A percentile compares a stretch with the other conserved stretches of the same genome.
Conservation (phyloP, 1,284 basidiomycete genomes). For the Ustilago shanxiensis region DNA sequence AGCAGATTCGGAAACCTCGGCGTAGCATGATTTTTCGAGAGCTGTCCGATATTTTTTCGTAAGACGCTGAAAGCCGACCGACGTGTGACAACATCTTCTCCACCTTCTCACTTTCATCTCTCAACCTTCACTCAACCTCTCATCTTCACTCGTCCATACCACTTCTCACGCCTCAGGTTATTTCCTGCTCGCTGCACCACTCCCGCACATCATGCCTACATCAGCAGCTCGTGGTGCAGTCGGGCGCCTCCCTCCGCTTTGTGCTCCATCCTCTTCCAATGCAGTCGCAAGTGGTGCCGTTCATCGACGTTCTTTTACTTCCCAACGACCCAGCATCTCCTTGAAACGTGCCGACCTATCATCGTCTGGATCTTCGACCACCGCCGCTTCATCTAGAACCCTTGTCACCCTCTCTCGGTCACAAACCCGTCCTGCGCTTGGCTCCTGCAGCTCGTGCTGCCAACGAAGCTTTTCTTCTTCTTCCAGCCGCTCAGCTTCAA, state of each 20-base stretch:
- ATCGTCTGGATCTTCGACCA: slow-evolving; percentile 12
- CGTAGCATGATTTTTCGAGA: slow-evolving; percentile 3
- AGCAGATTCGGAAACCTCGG: neutral
- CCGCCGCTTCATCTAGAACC: slow-evolving; percentile 32
- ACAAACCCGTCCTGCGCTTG: slow-evolving; percentile 2
- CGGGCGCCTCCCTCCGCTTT: slow-evolving; percentile 28
- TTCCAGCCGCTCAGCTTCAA: slow-evolving; percentile 15
- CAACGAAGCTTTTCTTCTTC: slow-evolving; percentile 34
- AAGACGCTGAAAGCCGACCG: slow-evolving; percentile 1
- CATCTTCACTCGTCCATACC: neutral
- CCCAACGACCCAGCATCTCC: slow-evolving; percentile 10
- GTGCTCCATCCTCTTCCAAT: slow-evolving; percentile 24
- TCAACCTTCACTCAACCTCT: neutral
- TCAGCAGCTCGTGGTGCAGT: slow-evolving; percentile 35
- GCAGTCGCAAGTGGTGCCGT: slow-evolving; percentile 11
- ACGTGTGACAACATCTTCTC: neutral
- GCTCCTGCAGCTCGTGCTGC: slow-evolving; percentile 32
- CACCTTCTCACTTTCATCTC: neutral
- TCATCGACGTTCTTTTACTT: slow-evolving; percentile 18
- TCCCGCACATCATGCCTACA: slow-evolving; percentile 24
- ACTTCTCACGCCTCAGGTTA: neutral
- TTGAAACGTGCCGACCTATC: slow-evolving; percentile 2
- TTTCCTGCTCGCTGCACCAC: neutral
- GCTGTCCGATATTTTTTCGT: neutral
- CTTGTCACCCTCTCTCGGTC: slow-evolving; percentile 36